These are phyloP conservation scores for Cucurbita argyrosperma DNA, from an alignment of 306 rosid species.

Conservation along the genomic window DNA sequence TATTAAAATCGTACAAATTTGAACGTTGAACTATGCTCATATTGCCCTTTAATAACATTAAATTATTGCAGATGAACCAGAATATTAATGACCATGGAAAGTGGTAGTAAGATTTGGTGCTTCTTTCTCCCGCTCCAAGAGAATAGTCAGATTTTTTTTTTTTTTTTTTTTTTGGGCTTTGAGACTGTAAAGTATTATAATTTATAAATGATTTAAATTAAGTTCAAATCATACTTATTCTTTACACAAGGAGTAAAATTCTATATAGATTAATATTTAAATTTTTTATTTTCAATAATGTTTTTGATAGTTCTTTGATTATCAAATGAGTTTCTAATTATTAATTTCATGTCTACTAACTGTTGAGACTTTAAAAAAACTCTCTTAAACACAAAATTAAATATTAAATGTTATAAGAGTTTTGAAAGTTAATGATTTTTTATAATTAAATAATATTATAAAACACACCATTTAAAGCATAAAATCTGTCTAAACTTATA, in stretches of 20 bases:
- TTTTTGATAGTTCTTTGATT: not conserved
- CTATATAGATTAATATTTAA: not conserved
- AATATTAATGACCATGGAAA: not conserved
- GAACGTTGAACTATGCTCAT: too few species aligned
- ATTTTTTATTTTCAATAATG: not conserved
- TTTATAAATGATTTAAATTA: not conserved
- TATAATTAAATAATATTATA: too few species aligned
- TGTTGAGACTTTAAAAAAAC: too few species aligned
- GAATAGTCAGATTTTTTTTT: too few species aligned
- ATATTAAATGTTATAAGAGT: too few species aligned
- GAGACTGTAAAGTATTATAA: not conserved
- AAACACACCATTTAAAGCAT: too few species aligned
- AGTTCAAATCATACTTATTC: too few species aligned
- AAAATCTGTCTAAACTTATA: too few species aligned
- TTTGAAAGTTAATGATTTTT: too few species aligned
- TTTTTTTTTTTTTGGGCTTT: not conserved
- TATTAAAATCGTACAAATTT: not conserved
- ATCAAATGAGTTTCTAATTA: not conserved
- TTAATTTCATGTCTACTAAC: too few species aligned
- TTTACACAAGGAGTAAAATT: not conserved
- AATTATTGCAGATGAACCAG: conserved; percentile 7
- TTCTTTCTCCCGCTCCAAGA: not conserved
- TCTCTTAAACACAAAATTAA: too few species aligned
- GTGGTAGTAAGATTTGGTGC: not conserved
- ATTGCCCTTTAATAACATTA: too few species aligned